These are phyloP conservation scores for Globisporangium alternatum DNA, from an alignment of 352 stramenopile species.

Conservation along the genomic window DNA sequence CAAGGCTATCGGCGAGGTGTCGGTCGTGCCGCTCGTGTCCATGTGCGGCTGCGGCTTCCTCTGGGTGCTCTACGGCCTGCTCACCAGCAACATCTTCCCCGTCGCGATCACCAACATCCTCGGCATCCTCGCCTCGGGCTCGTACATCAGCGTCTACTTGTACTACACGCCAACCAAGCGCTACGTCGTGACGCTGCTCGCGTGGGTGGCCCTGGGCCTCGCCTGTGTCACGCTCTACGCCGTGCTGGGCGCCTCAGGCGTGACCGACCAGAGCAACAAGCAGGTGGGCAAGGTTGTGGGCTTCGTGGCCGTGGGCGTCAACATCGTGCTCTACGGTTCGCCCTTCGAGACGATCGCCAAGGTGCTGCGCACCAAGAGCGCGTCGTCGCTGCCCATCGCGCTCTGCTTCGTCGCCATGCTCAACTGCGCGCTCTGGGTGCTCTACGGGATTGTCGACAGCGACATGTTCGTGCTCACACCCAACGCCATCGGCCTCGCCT, in stretches of 20 bases:
- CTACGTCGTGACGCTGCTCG: conserved; percentile 12
- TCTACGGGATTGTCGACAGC: conserved; percentile 33
- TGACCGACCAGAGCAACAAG: conserved; percentile 22
- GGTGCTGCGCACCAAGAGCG: conserved; percentile 35
- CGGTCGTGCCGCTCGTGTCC: conserved; percentile 12
- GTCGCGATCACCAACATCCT: conserved; percentile 11
- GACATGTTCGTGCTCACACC: conserved; percentile 58
- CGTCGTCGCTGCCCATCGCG: conserved; percentile 45
- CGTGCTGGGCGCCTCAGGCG: conserved; percentile 7
- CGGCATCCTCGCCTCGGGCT: neutral
- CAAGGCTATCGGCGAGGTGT: conserved; percentile 15
- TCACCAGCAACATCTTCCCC: conserved; percentile 13
- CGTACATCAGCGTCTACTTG: conserved; percentile 3
- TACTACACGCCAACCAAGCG: neutral
- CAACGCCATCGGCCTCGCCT: conserved; percentile 36
- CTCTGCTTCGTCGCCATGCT: conserved; percentile 57
- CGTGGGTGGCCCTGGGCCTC: neutral
- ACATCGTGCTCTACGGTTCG: conserved; percentile 52
- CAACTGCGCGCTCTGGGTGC: conserved; percentile 60
- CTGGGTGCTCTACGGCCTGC: conserved; percentile 11
- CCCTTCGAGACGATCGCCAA: conserved; percentile 48
- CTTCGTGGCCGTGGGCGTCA: conserved; percentile 35
- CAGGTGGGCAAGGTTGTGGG: conserved; percentile 32
- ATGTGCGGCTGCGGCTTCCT: conserved; percentile 10
- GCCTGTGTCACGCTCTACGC: conserved; percentile 7